Evolutionary conservation across 108 stramenopile genomes (phyloP).

Genomic region (Bacterosira constricta): DNA sequence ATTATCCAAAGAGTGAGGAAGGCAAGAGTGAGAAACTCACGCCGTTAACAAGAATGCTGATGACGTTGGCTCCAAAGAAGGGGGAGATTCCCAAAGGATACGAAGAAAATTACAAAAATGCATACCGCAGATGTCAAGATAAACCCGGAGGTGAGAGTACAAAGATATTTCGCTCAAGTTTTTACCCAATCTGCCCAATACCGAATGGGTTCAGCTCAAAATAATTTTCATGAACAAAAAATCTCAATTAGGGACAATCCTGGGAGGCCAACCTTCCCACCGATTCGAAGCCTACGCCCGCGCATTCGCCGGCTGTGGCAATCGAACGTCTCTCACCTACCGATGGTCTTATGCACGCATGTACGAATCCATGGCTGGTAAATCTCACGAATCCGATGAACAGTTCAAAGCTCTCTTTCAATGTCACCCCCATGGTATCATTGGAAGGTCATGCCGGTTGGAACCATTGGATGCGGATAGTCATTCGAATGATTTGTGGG

Average conservation of each 20-base stretch:
- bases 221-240: no score
- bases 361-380: constrained; percentile 72
- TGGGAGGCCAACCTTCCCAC: constrained; percentile 74
- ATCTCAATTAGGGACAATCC: constrained; percentile 46
- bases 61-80: constrained; percentile 30
- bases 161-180: no score
- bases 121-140: constrained; percentile 84
- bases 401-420: constrained; percentile 49
- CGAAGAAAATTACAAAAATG: constrained; percentile 65
- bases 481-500: constrained; percentile 62
- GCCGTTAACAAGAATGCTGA: constrained; percentile 37
- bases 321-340: constrained; percentile 49
- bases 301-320: constrained; percentile 79
- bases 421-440: constrained; percentile 58
- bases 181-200: no score
- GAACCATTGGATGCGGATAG: constrained; percentile 64
- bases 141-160: constrained; percentile 80
- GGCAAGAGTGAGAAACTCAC: constrained; percentile 22
- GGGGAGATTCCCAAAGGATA: constrained; percentile 46
- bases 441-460: constrained; percentile 69
- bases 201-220: no score
- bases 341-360: constrained; percentile 79
- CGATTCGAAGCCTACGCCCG: constrained; percentile 89
- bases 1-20: constrained; percentile 35
- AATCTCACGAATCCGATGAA: constrained; percentile 63